A percentile compares a stretch with the other conserved stretches of the same genome.
These are phyloP conservation scores for Yamadazyma oceani DNA, from an alignment of 1,139 yeast genomes.

Conservation along the genomic window DNA sequence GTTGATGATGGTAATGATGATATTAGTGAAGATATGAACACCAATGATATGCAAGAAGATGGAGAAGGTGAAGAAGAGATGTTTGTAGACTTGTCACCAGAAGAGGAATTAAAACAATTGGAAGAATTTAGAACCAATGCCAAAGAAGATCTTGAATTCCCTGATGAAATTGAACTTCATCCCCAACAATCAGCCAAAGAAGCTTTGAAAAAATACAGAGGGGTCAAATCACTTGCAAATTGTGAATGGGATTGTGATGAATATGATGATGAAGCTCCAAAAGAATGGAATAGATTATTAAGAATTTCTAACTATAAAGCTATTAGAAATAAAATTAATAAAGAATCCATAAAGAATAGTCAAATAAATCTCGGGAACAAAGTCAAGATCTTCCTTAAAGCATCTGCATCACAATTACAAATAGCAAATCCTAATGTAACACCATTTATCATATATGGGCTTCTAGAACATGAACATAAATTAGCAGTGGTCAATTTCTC, in stretches of 20 bases:
- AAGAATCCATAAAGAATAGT: constrained; percentile 58
- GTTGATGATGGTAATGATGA: constrained; percentile 18
- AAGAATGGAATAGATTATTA: constrained; percentile 72
- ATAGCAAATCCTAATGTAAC: constrained; percentile 38
- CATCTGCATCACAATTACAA: constrained; percentile 20
- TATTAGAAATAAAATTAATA: constrained; percentile 67
- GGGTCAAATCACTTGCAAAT: constrained; percentile 76
- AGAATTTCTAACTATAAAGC: constrained; percentile 78
- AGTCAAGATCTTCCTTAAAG: constrained; percentile 59
- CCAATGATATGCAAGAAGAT: constrained; percentile 22
- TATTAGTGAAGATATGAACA: constrained; percentile 23
- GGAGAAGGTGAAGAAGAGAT: constrained; percentile 48
- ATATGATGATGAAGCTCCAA: constrained; percentile 70
- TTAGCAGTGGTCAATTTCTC: constrained; percentile 80
- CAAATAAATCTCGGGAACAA: constrained; percentile 67
- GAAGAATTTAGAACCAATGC: constrained; percentile 66
- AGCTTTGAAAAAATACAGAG: constrained; percentile 75
- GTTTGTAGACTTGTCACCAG: constrained; percentile 74
- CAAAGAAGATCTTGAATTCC: constrained; percentile 86
- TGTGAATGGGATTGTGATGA: constrained; percentile 91
- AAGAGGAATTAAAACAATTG: constrained; percentile 81
- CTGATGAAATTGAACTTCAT: constrained; percentile 87
- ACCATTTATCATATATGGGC: constrained; percentile 68
- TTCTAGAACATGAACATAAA: constrained; percentile 85
- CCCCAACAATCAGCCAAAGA: constrained; percentile 78